Percentiles rank a stretch among this genome's conserved stretches.
These are phyloP conservation scores for Chlorella ohadii DNA, from an alignment of 139 green algal genomes.

Conservation along the genomic window DNA sequence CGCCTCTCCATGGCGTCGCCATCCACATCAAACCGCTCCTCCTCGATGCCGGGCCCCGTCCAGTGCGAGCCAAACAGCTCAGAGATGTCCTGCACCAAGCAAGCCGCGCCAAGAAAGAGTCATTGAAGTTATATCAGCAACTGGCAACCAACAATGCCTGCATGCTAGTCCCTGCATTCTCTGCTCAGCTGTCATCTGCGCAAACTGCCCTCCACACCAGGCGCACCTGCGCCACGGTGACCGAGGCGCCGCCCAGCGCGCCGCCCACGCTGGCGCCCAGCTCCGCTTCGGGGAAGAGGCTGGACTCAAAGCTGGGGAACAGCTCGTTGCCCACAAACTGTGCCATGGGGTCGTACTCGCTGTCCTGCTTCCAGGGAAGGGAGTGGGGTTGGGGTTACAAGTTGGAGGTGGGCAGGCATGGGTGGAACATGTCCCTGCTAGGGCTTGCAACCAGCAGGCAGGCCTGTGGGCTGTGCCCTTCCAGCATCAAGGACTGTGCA, in stretches of 20 bases:
- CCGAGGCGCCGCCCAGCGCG: conserved; percentile 33
- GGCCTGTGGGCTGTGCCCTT: neutral
- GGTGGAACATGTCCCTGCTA: too few species aligned
- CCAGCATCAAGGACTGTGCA: neutral
- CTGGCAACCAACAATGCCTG: too few species aligned
- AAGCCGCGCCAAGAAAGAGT: too few species aligned
- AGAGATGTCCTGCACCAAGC: conserved; percentile 46
- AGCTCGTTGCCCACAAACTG: conserved; percentile 41
- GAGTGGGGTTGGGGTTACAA: neutral
- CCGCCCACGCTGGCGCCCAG: neutral
- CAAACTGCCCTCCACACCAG: too few species aligned
- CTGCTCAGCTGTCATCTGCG: too few species aligned
- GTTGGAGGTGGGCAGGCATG: too few species aligned
- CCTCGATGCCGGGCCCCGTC: conserved; percentile 24
- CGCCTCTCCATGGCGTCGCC: conserved; percentile 51
- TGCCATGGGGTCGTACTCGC: conserved; percentile 47
- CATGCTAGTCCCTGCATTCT: too few species aligned
- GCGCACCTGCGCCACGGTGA: conserved; percentile 39
- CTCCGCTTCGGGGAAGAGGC: conserved; percentile 2
- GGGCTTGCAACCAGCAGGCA: too few species aligned
- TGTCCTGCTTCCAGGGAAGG: neutral
- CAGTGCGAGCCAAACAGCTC: conserved; percentile 45
- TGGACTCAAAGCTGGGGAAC: conserved; percentile 37
- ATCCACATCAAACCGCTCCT: conserved; percentile 15
- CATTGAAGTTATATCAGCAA: too few species aligned